Percentiles rank a stretch among this genome's conserved stretches.
These are phyloP conservation scores for Byssothecium circinans DNA, from an alignment of 2,329 filamentous ascomycete genomes.

Conservation along the genomic window DNA sequence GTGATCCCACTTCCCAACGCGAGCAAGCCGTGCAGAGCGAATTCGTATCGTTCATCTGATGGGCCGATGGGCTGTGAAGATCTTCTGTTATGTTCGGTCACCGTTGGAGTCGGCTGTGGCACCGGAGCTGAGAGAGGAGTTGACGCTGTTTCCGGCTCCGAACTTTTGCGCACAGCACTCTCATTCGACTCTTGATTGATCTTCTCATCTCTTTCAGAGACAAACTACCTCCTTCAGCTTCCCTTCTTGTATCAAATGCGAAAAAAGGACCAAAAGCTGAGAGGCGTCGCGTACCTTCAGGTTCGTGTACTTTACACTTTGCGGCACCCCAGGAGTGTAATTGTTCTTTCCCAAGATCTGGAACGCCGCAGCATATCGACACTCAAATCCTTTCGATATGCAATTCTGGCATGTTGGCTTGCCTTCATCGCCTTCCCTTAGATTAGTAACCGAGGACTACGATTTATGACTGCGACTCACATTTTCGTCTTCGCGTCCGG, in stretches of 20 bases:
- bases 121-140: neutral
- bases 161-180: neutral
- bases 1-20: slow-evolving; percentile 14
- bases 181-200: neutral
- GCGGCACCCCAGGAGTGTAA: slow-evolving; percentile 41
- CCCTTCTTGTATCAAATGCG: neutral
- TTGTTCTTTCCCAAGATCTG: slow-evolving; percentile 55
- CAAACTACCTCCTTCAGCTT: slow-evolving; percentile 10
- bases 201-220: slow-evolving; percentile 3
- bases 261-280: neutral
- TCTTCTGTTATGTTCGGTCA: neutral
- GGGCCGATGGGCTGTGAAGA: neutral
- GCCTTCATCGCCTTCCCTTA: slow-evolving; percentile 57
- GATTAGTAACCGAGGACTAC: no score
- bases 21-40: slow-evolving; percentile 23
- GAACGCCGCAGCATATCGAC: slow-evolving; percentile 52
- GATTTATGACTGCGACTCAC: no score
- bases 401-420: slow-evolving; percentile 56
- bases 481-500: slow-evolving; percentile 53
- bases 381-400: slow-evolving; percentile 50
- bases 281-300: slow-evolving; percentile 13
- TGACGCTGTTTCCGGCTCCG: neutral
- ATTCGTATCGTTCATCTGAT: slow-evolving; percentile 22
- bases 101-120: neutral
- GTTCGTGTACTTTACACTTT: slow-evolving; percentile 16